phyloP scores from a whole-genome alignment of 768 basidiomycete species.

The Leccinum obscurum region DNA sequence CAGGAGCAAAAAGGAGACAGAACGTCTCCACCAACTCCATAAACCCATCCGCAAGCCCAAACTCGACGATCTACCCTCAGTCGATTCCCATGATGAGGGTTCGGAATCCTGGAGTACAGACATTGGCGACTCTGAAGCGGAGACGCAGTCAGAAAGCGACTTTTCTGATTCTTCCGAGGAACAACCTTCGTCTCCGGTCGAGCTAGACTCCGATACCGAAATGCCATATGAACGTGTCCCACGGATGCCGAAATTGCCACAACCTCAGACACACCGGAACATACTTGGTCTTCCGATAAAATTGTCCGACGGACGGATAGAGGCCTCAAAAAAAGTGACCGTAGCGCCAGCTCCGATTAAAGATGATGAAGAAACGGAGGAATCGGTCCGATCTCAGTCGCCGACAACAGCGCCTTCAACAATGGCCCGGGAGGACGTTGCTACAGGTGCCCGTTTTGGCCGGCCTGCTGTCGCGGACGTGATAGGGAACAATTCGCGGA shows the following conservation, averaged over 20 bases:
- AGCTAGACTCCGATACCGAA: conserved; percentile 56
- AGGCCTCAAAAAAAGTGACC: conserved; percentile 47
- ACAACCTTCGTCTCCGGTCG: conserved; percentile 2
- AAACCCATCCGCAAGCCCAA: conserved; percentile 51
- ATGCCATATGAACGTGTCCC: conserved; percentile 73
- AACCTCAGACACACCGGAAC: conserved; percentile 47
- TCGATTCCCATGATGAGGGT: conserved; percentile 67
- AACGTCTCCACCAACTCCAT: conserved; percentile 63
- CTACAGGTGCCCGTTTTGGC: conserved; percentile 88
- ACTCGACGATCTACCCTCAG: conserved; percentile 64
- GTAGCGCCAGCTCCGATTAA: conserved; percentile 22
- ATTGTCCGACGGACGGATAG: conserved; percentile 75
- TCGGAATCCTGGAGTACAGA: conserved; percentile 52
- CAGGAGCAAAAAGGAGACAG: conserved; percentile 86
- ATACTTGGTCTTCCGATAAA: conserved; percentile 83
- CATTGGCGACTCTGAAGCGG: conserved; percentile 35
- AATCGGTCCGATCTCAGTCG: conserved; percentile 35
- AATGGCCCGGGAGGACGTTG: conserved; percentile 57
- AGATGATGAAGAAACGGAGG: conserved; percentile 35
- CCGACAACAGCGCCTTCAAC: conserved; percentile 26
- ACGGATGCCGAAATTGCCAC: conserved; percentile 49
- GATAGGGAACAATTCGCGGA: conserved; percentile 63
- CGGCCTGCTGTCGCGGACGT: conserved; percentile 75
- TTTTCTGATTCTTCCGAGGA: conserved; percentile 14
- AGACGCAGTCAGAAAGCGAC: conserved; percentile 16